Evolutionary conservation across 148 eudicot genomes (phyloP), one percentile per base, ranked within the genome.

Genomic region (Chenopodium suecicum): DNA sequence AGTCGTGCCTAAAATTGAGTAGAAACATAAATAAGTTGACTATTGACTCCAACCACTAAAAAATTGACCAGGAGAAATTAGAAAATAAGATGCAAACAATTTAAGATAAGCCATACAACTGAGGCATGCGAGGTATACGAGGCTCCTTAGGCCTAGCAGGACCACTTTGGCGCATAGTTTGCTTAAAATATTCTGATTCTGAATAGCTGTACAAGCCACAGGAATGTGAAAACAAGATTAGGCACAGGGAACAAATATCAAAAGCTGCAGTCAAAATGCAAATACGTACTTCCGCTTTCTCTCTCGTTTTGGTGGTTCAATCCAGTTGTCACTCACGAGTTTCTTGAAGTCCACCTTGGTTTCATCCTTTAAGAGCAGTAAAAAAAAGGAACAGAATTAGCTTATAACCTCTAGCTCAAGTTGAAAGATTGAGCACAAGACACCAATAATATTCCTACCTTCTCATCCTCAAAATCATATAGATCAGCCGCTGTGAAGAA

Each of bases 71-170:
- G 37, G 79, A 32, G 41, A 77, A 70, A 60, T 14, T 19, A 63
- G 37, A 70, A 83, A 25, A 13, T 32, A 47, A 10, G 27, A 68
- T 67, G 48, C 76, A 64, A 76, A 48, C 62, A 75, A 25, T 32
- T 23, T 25, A 75, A 19, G 17, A 41, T 27, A 41, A 14, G 46
- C 37, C 98, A 90, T 87, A 97, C 99, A 94, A 80, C 88, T 94
- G 98, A 73, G 99, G 99, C 99, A 97, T 97, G 77, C 99, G 99
- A 79, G 98, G 99, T 78, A 97, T 92, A 65, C 99, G 94, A 84
- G 98, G 98, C 85, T 97, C 99, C 83, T 87, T 97, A 0, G 94
- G 95, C 85, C 84, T 90, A 47, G 94, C 89, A 20, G 98, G 98
- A 79, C 99, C 99, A 94, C 95, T 90, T 86, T 94, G 98, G 73